Evolutionary conservation across 2,329 filamentous ascomycete species (phyloP), one percentile per base, ranked within the genome.

Genomic region (Pseudonectria foliicola): DNA sequence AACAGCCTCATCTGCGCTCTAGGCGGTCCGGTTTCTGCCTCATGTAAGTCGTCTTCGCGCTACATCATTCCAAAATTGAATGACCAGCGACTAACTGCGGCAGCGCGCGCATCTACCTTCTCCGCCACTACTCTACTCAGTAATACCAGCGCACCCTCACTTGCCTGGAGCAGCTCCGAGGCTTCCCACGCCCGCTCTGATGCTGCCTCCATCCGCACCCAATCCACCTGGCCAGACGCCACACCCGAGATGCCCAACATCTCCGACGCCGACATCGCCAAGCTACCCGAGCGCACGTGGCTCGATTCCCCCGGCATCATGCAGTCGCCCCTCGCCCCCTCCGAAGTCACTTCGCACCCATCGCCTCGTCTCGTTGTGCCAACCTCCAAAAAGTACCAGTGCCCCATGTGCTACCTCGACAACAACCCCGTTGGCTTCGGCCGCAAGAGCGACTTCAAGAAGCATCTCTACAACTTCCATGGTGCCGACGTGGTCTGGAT

Each of bases 391-490:
- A 64, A 63, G 42, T 63, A 64, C 29, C 61, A 67, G 48, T 68
- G 64, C 44, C 64, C 64, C 18, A 63, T 68, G 53, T 68, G 64
- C 49, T 66, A 62, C 40, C 48, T 67, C 27, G 63, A 68, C 49
- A 62, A 61, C 50, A 67, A 66, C 42, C 57, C 58, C 12, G 64
- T 67, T 15, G 64, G 64, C 25, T 68, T 67, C 32, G 64, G 64
- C 25, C 59, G 64, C 38, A 68, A 67, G 52, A 66, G 62, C 45
- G 64, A 68, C 44, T 67, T 68, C 46, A 68, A 68, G 56, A 67
- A 68, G 54, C 64, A 68, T 43, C 51, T 68, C n/a, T 62, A 67
- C 53, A 65, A 66, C 48, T 68, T 67, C 42, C 65, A 68, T 43
- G 61, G 62, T 25, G 55, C 60, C 31, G 62, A 67, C 42, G 55